Conservation (phyloP, 2,329 filamentous ascomycete genomes). For the Huntiella abstrusa region DNA sequence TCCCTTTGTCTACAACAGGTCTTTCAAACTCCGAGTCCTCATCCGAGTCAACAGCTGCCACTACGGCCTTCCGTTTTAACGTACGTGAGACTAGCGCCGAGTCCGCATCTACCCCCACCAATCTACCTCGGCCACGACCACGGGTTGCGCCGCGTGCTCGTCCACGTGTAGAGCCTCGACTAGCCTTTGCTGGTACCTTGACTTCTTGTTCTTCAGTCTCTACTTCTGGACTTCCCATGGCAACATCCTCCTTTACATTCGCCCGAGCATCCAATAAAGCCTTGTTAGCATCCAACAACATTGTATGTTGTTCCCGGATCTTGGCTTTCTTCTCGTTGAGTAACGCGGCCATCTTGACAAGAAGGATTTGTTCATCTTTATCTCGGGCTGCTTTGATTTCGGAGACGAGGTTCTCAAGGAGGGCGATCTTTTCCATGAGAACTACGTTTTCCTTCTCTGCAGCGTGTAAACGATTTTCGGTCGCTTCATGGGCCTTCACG, state of each 20-base stretch:
- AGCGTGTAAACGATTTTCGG: conserved; percentile 24
- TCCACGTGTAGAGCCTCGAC: background rate
- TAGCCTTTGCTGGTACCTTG: background rate
- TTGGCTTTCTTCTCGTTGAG: conserved; percentile 67
- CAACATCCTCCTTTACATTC: background rate
- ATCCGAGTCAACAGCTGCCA: conserved; percentile 8
- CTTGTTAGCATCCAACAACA: conserved; percentile 2
- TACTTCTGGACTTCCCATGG: background rate
- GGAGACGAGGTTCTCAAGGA: conserved; percentile 43
- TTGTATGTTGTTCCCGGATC: conserved; percentile 50
- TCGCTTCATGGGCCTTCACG: conserved; percentile 27
- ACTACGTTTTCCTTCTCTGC: conserved; percentile 17
- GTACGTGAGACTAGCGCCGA: conserved; percentile 22
- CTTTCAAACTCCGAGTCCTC: conserved; percentile 8
- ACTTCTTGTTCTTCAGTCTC: background rate
- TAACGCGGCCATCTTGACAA: conserved; percentile 51
- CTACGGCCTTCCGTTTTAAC: conserved; percentile 31
- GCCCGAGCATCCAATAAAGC: background rate
- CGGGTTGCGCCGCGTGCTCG: background rate
- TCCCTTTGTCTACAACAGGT: background rate
- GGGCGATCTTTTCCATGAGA: conserved; percentile 34
- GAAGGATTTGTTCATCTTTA: conserved; percentile 43
- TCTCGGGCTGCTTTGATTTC: conserved; percentile 48
- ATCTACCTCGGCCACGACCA: conserved; percentile 4
- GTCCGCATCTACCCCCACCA: background rate